phyloP scores from a whole-genome alignment of 345 rosid genomes.

The Triadica sebifera region DNA sequence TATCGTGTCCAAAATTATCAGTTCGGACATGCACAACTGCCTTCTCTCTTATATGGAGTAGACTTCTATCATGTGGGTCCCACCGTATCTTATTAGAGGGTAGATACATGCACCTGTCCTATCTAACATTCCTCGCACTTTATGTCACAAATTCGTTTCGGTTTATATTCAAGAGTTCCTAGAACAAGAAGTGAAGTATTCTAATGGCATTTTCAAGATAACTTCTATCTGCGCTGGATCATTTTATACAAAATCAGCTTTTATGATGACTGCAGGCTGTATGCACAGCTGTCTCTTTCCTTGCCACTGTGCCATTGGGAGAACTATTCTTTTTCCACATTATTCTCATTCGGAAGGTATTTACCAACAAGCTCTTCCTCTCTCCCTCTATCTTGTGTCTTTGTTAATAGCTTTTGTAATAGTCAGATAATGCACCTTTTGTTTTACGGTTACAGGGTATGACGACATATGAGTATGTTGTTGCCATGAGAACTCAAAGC shows the following conservation, averaged over 20 bases:
- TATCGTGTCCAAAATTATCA: too few species aligned
- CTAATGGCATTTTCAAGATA: neutral
- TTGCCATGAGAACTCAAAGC: constrained; percentile 85
- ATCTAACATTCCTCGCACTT: too few species aligned
- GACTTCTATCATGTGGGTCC: too few species aligned
- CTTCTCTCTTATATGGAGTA: too few species aligned
- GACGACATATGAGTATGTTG: constrained; percentile 89
- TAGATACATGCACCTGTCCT: too few species aligned
- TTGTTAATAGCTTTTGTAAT: neutral
- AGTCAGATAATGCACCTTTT: constrained; percentile 12
- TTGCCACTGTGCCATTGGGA: constrained; percentile 80
- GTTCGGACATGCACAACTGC: too few species aligned
- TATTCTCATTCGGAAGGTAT: constrained; percentile 80
- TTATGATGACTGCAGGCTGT: constrained; percentile 47
- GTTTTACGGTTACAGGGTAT: constrained; percentile 58
- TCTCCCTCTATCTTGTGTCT: neutral
- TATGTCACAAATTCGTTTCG: too few species aligned
- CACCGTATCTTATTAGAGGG: too few species aligned
- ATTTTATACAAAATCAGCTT: neutral
- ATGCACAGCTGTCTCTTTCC: constrained; percentile 75
- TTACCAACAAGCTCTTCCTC: neutral
- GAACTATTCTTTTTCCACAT: constrained; percentile 92
- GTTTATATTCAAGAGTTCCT: neutral
- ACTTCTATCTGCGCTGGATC: too few species aligned
- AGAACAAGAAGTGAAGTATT: neutral